phyloP scores from a whole-genome alignment of 2,329 filamentous ascomycete species.

The Colletotrichum tofieldiae region DNA sequence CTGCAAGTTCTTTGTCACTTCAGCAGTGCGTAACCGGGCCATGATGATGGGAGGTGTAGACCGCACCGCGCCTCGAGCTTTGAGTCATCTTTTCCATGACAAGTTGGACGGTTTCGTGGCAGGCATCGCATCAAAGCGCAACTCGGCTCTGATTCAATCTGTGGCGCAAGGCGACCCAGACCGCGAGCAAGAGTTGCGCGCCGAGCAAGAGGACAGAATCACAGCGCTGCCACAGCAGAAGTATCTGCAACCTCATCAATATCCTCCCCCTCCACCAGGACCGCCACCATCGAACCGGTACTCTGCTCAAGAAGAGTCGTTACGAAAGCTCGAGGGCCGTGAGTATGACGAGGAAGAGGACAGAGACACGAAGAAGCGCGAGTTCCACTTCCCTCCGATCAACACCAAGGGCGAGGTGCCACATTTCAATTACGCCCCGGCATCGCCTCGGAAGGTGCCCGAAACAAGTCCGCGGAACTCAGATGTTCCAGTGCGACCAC shows the following conservation, averaged over 20 bases:
- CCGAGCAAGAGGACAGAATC: conserved; percentile 88
- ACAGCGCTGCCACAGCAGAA: conserved; percentile 83
- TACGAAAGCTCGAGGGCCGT: conserved; percentile 65
- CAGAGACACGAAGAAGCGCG: conserved; percentile 54
- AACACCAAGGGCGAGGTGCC: conserved; percentile 65
- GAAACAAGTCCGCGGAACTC: conserved; percentile 42
- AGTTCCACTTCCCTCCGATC: conserved; percentile 73
- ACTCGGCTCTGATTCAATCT: conserved; percentile 85
- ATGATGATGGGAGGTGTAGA: conserved; percentile 47
- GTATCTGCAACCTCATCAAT: conserved; percentile 70
- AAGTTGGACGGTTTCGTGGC: conserved; percentile 91
- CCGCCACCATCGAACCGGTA: conserved; percentile 51
- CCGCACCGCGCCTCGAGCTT: conserved; percentile 71
- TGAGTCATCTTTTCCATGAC: conserved; percentile 86
- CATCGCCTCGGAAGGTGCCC: conserved; percentile 57
- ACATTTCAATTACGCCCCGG: conserved; percentile 71
- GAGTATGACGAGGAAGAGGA: conserved; percentile 61
- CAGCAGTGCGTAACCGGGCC: conserved; percentile 71
- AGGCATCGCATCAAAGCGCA: conserved; percentile 88
- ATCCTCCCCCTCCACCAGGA: conserved; percentile 50
- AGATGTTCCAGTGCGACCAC: conserved; percentile 57
- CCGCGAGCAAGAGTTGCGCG: conserved; percentile 83
- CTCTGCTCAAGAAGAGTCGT: conserved; percentile 62
- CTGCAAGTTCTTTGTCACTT: conserved; percentile 95
- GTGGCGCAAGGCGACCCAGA: conserved; percentile 85